These are phyloP conservation scores for Cladosporium sp. DNA, from an alignment of 2,329 filamentous ascomycete species.

Conservation along the genomic window DNA sequence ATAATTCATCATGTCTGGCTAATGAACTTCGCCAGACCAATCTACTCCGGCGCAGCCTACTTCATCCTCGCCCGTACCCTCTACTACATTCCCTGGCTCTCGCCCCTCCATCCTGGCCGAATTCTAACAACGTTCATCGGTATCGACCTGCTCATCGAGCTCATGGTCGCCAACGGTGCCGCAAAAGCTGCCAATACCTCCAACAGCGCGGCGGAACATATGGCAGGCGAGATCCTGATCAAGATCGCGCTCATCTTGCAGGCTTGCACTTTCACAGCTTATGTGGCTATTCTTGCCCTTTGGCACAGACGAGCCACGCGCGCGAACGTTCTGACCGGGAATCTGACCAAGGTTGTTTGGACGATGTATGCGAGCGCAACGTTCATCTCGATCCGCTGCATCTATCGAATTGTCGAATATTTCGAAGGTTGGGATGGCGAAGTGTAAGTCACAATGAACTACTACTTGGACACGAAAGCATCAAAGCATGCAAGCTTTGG, in stretches of 20 bases:
- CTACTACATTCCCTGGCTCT: slow-evolving; percentile 58
- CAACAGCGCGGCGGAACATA: slow-evolving; percentile 32
- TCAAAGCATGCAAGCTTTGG: too few relatives aligned
- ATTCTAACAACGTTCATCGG: slow-evolving; percentile 57
- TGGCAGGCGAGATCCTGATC: slow-evolving; percentile 41
- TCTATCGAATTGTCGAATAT: slow-evolving; percentile 52
- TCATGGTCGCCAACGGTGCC: slow-evolving; percentile 51
- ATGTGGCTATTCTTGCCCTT: slow-evolving; percentile 42
- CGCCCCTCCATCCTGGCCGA: slow-evolving; percentile 54
- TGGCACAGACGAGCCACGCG: slow-evolving; percentile 40
- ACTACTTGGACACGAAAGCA: too few relatives aligned
- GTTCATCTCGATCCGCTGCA: slow-evolving; percentile 46
- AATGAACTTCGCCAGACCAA: slow-evolving; percentile 32
- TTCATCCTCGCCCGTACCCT: slow-evolving; percentile 57
- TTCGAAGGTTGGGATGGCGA: slow-evolving; percentile 27
- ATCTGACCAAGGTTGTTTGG: slow-evolving; percentile 41
- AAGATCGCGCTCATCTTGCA: slow-evolving; percentile 50
- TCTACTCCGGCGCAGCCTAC: slow-evolving; percentile 58
- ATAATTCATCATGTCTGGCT: background rate
- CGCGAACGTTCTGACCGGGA: slow-evolving; percentile 39
- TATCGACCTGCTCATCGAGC: slow-evolving; percentile 48
- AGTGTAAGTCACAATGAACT: background rate
- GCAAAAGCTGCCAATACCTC: slow-evolving; percentile 41
- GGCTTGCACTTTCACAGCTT: slow-evolving; percentile 47
- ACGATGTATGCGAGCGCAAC: slow-evolving; percentile 47